Evolutionary conservation across 192 early-diverging fungal species (phyloP).

Genomic region (Geranomyces variabilis): DNA sequence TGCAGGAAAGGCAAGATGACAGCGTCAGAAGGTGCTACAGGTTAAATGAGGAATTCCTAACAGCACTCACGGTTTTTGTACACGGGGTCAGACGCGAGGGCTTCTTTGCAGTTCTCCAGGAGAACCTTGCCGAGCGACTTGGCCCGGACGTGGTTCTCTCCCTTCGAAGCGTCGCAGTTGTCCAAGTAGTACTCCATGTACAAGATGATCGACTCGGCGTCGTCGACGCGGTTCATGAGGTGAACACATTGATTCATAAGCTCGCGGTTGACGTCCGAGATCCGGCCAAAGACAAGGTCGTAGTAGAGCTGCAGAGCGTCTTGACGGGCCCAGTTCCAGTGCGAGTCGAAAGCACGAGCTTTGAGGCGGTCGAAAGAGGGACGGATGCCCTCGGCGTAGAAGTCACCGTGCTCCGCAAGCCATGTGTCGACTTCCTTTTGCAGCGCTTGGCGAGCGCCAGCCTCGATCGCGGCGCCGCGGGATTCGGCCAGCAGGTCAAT

Average conservation of each 20-base stretch:
- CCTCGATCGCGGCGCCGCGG: slow-evolving; percentile 53
- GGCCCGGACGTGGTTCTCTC: slow-evolving; percentile 82
- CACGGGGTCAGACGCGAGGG: slow-evolving; percentile 74
- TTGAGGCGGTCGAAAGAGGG: slow-evolving; percentile 82
- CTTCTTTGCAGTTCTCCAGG: slow-evolving; percentile 88
- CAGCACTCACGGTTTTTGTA: slow-evolving; percentile 82
- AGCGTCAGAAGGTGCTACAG: neutral
- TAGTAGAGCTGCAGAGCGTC: slow-evolving; percentile 87
- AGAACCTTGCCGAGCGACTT: slow-evolving; percentile 80
- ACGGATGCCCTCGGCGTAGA: slow-evolving; percentile 87
- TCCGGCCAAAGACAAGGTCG: slow-evolving; percentile 88
- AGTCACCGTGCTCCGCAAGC: slow-evolving; percentile 89
- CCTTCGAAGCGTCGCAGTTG: slow-evolving; percentile 73
- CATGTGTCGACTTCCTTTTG: slow-evolving; percentile 88
- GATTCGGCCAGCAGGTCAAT: slow-evolving; percentile 75
- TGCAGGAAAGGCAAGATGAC: slow-evolving; percentile 23
- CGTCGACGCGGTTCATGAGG: slow-evolving; percentile 89
- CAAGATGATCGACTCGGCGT: slow-evolving; percentile 63
- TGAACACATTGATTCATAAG: slow-evolving; percentile 88
- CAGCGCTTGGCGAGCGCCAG: slow-evolving; percentile 64
- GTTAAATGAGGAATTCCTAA: slow-evolving; percentile 7
- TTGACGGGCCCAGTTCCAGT: slow-evolving; percentile 97
- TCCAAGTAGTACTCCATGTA: slow-evolving; percentile 89
- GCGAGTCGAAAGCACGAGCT: slow-evolving; percentile 89
- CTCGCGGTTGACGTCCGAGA: slow-evolving; percentile 88